A percentile compares a stretch with the other conserved stretches of the same genome.
These are phyloP conservation scores for Cercospora beticola DNA, from an alignment of 2,329 filamentous ascomycete genomes.

Conservation along the genomic window DNA sequence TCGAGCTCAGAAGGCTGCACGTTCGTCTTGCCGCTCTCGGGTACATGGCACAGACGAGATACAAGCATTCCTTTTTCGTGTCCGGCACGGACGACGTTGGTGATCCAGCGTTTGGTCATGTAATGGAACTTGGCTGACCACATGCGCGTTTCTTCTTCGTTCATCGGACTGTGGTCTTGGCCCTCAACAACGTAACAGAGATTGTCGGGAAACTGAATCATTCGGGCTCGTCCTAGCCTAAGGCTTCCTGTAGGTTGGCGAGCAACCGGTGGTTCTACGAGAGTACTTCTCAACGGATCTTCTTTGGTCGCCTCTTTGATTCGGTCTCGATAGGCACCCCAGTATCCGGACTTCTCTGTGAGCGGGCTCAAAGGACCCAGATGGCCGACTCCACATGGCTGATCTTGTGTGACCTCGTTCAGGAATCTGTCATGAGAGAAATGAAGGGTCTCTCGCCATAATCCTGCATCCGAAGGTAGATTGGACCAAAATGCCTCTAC, in stretches of 20 bases:
- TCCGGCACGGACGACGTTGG: not conserved
- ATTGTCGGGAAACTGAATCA: not conserved
- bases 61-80: not conserved
- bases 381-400: not conserved
- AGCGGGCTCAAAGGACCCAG: not conserved
- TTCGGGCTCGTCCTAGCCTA: not conserved
- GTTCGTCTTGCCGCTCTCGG: not conserved
- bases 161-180: not conserved
- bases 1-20: not conserved
- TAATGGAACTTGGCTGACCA: slow-evolving; percentile 11
- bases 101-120: slow-evolving; percentile 10
- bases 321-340: slow-evolving; percentile 9
- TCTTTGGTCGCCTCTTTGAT: slow-evolving; percentile 1
- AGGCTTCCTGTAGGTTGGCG: not conserved
- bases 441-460: not conserved
- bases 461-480: not conserved
- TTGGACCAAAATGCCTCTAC: not conserved
- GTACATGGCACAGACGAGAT: not conserved
- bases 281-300: not conserved
- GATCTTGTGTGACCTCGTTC: not conserved
- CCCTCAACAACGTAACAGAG: not conserved
- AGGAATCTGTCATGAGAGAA: not conserved
- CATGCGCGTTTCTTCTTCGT: not conserved
- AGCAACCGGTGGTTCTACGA: not conserved
- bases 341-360: slow-evolving; percentile 5